Base-by-base conservation (phyloP, 2,329 filamentous ascomycete genomes). In the Fusarium sp. region DNA sequence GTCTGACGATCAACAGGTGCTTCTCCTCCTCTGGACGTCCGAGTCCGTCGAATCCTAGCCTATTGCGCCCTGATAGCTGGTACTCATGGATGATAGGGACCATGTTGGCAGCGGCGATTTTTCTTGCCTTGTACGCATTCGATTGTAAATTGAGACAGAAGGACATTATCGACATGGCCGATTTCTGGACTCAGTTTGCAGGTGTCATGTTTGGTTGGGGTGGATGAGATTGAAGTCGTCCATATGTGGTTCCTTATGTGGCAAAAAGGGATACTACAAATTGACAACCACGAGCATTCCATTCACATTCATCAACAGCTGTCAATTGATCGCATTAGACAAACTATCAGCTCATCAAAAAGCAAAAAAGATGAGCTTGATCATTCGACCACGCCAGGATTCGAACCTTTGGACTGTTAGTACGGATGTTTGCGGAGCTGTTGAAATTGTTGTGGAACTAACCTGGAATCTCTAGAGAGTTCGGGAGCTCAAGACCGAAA, bases 351-450 rank as follows among this genome's bases (percentile, higher is more conserved):
- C 14, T 14, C 29, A 11, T 20, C 18, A 45, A 37, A 31, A 58
- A 10, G 18, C 20, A 56, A 69, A 69, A 65, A 20, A 24, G 16
- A 24, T 29, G 29, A 67, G 42, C 52, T 27, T 4, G 57, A 11
- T 65, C 47, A 20, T 31, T 52, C 47, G 47, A 52, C 47, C 47
- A 52, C 47, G 47, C 47, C 47, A 52, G 47, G 47, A 52, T 52
- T 52, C 47, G 47, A 52, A 52, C 47, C 42, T 47, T 24, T 45
- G 40, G 13, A 22, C 20, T 47, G 42, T 47, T 24, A 47, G 20
- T 47, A 42, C 11, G 20, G 42, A 16, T 24, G 42, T 24, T 24
- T 24, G 22, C 10, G 18, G n/a, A 20, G 42, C 42, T 47, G 42
- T 8, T 24, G 2, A 7, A 16, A 45, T 2, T 24, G 20, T 24